phyloP scores from a whole-genome alignment of 306 rosid genomes.

The Quillaja saponaria region DNA sequence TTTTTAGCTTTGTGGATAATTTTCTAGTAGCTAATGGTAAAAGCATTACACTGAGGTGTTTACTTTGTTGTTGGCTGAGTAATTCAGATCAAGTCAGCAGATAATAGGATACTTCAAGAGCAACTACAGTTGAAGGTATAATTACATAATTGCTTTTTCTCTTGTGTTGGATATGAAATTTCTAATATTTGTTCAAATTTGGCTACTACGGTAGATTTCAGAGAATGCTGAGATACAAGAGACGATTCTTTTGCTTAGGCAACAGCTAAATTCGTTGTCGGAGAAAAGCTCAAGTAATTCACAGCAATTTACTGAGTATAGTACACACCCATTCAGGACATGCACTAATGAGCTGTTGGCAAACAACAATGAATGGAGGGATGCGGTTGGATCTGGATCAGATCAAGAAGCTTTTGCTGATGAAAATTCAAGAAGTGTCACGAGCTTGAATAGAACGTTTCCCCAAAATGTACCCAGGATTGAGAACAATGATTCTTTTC shows the following conservation, averaged over 20 bases:
- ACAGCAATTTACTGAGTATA: slow-evolving; percentile 33
- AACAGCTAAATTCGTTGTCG: slow-evolving; percentile 45
- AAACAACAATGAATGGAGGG: slow-evolving; percentile 36
- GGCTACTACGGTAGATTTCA: slow-evolving; percentile 45
- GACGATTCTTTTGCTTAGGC: slow-evolving; percentile 64
- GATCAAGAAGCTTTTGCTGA: slow-evolving; percentile 44
- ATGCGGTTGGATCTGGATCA: slow-evolving; percentile 27
- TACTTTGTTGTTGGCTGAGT: slow-evolving; percentile 30
- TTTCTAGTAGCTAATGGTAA: slow-evolving; percentile 13
- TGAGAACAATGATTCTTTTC: slow-evolving; percentile 39
- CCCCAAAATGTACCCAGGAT: slow-evolving; percentile 48
- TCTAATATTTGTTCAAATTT: slow-evolving; percentile 18
- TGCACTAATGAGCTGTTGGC: slow-evolving; percentile 35
- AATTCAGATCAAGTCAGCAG: slow-evolving; percentile 80
- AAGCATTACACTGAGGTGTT: slow-evolving; percentile 33
- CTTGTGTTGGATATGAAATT: slow-evolving; percentile 17
- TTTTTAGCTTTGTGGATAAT: slow-evolving; percentile 29
- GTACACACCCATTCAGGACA: slow-evolving; percentile 16
- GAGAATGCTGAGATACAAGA: slow-evolving; percentile 77
- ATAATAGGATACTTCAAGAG: slow-evolving; percentile 88
- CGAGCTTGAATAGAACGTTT: slow-evolving; percentile 55
- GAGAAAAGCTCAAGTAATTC: slow-evolving; percentile 40
- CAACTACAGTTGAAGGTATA: slow-evolving; percentile 76
- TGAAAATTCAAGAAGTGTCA: slow-evolving; percentile 47
- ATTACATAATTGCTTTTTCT: slow-evolving; percentile 6